Percentiles rank a stretch among this genome's conserved stretches.
Conservation (phyloP, 306 rosid genomes). For the Styphnolobium japonicum region DNA sequence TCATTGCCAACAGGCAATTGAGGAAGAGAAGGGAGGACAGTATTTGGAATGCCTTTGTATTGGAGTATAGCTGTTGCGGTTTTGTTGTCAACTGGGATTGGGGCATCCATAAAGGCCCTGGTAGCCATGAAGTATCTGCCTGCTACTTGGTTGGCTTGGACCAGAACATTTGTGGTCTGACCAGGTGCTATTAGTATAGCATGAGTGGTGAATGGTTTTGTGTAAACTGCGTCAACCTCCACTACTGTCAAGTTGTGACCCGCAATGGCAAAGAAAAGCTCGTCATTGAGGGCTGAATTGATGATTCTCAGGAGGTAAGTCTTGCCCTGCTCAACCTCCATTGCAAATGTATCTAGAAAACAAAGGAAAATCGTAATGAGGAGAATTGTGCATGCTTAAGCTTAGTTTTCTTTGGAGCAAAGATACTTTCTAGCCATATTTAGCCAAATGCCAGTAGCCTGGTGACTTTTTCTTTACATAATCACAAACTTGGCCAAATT, state of each 20-base stretch:
- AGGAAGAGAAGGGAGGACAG: constrained; percentile 68
- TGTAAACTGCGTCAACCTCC: constrained; percentile 90
- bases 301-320: constrained; percentile 69
- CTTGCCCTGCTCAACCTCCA: constrained; percentile 77
- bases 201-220: constrained; percentile 70
- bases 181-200: constrained; percentile 80
- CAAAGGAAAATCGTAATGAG: not conserved
- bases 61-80: constrained; percentile 79
- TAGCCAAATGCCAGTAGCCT: not conserved
- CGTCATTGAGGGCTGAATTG: constrained; percentile 51
- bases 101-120: constrained; percentile 71
- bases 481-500: not conserved
- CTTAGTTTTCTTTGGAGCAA: constrained; percentile 7
- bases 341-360: constrained; percentile 63
- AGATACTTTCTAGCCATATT: not conserved
- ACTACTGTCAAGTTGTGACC: constrained; percentile 81
- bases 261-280: constrained; percentile 72
- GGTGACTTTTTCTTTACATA: constrained; percentile 11
- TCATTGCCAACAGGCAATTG: constrained; percentile 60
- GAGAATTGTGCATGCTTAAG: not conserved
- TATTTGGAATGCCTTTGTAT: constrained; percentile 66
- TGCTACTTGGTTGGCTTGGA: constrained; percentile 58
- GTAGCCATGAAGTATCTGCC: constrained; percentile 71
- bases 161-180: constrained; percentile 83
- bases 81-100: constrained; percentile 66